Conservation (phyloP, 192 early-diverging fungal genomes). For the Coemansia sp. region DNA sequence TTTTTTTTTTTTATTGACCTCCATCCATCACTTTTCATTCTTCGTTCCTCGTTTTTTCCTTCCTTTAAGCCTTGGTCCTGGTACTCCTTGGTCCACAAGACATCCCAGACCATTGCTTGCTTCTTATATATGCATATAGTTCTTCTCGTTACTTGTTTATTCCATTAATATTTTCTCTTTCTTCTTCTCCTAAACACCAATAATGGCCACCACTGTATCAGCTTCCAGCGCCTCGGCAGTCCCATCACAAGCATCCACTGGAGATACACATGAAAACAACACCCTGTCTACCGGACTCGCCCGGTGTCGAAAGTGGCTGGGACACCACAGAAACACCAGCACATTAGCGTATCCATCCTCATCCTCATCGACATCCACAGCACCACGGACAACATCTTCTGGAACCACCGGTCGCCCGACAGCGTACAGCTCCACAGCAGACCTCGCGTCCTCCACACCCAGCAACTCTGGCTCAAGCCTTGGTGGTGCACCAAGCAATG, state of each 20-base stretch:
- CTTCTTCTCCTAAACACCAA: background rate
- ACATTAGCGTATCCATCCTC: background rate
- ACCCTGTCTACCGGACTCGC: conserved; percentile 3
- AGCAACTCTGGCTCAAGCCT: conserved; percentile 6
- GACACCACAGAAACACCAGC: background rate
- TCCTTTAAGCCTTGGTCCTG: background rate
- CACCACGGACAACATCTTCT: background rate
- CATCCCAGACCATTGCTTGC: background rate
- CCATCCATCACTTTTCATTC: background rate
- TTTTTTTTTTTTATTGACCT: background rate
- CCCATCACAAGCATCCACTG: background rate
- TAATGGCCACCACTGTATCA: conserved; percentile 9
- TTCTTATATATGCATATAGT: background rate
- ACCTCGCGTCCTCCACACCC: background rate
- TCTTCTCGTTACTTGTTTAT: background rate
- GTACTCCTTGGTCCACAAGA: background rate
- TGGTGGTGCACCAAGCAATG: background rate
- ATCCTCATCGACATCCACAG: background rate
- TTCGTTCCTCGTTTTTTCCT: background rate
- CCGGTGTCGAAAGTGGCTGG: conserved; percentile 9
- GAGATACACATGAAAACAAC: conserved; percentile 2
- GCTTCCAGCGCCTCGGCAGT: conserved; percentile 4
- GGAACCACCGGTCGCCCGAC: background rate
- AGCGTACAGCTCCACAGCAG: background rate
- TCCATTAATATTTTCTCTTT: background rate